Conservation (phyloP, 192 early-diverging fungal genomes). For the Backusella macrospora region DNA sequence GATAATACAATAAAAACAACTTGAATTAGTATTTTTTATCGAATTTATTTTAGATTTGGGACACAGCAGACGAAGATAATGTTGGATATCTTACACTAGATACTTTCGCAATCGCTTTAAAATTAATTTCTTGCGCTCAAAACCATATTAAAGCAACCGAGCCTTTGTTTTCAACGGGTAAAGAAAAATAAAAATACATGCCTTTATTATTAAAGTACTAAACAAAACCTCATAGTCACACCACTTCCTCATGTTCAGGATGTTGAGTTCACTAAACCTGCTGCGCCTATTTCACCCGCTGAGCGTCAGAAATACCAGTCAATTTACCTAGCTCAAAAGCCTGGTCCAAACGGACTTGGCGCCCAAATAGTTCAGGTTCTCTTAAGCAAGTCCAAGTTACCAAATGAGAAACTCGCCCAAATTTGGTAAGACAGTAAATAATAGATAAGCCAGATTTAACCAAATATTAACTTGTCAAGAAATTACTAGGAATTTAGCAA, state of each 20-base stretch:
- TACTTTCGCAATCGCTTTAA: slow-evolving; percentile 82
- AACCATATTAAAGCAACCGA: slow-evolving; percentile 59
- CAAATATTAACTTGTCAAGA: neutral
- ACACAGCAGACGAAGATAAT: slow-evolving; percentile 76
- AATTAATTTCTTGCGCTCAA: slow-evolving; percentile 88
- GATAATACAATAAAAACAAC: neutral
- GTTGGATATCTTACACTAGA: slow-evolving; percentile 72
- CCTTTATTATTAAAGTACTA: neutral
- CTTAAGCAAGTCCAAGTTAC: slow-evolving; percentile 82
- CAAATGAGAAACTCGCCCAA: slow-evolving; percentile 70
- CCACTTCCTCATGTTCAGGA: slow-evolving; percentile 27
- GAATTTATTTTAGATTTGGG: slow-evolving; percentile 71
- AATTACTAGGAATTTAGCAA: slow-evolving; percentile 66
- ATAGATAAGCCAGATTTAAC: neutral
- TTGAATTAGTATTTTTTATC: neutral
- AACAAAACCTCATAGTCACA: neutral
- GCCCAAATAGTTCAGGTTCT: slow-evolving; percentile 68
- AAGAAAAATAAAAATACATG: slow-evolving; percentile 6
- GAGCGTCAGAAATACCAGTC: slow-evolving; percentile 33
- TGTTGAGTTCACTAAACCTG: neutral
- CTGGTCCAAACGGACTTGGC: slow-evolving; percentile 23
- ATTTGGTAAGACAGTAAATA: slow-evolving; percentile 70
- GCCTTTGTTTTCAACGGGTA: slow-evolving; percentile 36
- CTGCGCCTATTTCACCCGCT: slow-evolving; percentile 4
- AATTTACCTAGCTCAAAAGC: slow-evolving; percentile 34